Evolutionary conservation across 352 stramenopile species (phyloP), one percentile per base, ranked within the genome.

Genomic region (Thalassiosira livingstoniorum): DNA sequence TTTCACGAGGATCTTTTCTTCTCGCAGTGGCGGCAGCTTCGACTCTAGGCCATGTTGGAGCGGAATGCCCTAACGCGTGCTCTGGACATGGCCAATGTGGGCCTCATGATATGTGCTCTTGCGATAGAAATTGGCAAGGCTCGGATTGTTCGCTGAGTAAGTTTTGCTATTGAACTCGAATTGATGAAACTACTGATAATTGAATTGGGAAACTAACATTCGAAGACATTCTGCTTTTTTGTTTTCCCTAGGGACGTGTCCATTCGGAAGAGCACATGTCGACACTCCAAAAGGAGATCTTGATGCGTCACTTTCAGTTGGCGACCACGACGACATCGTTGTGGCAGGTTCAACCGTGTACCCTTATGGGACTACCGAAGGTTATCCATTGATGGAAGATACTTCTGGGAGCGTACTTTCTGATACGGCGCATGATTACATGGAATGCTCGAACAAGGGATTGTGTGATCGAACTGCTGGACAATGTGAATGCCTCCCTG

Each of bases 271-370:
- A 32, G 93, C 96, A 0, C 95, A 97, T 76, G 92, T 97, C 5
- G 96, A 98, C 85, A 97, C 94, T 23, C 96, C 96, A 27, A 96
- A 95, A 71, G 97, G 97, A 10, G 97, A 99, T 89, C 92, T 99
- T 45, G 90, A 99, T 93, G 85, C 79, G 58, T 90, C 87, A 31
- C 87, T 90, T 42, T 64, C 74, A 57, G 94, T 97, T 84, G 93
- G 96, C 35, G 72, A 90, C 37, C 10, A 53, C 13, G 87, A 87
- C 4, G 61, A n/a, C 0, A 79, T 88, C 15, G 83, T 94, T 32
- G 62, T 92, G 37, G 54, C 53, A 13, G 87, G 82, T n/a, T 93
- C 82, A 10, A 78, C 75, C 10, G 84, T 88, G 11, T 96, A 92
- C 87, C 90, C 96, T 39, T 91, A 96, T 51, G 64, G 45, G 21